Conservation (phyloP, 2,329 filamentous ascomycete species). For the Hortaea sp. region DNA sequence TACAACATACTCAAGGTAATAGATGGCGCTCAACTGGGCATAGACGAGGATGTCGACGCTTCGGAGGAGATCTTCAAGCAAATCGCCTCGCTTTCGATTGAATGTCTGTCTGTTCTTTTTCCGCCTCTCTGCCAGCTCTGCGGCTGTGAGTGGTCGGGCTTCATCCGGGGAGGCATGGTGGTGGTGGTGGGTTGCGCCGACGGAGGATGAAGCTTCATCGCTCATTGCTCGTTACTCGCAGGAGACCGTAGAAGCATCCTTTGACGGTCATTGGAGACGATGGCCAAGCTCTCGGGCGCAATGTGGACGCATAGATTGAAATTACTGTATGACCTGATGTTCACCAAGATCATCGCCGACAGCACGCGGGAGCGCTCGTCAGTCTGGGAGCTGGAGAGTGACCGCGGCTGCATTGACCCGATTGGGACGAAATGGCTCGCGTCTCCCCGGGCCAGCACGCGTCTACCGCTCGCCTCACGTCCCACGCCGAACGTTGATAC, state of each 20-base stretch:
- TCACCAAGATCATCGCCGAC: too few relatives aligned
- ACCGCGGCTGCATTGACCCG: too few relatives aligned
- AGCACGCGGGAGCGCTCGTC: too few relatives aligned
- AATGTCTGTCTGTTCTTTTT: slow-evolving; percentile 25
- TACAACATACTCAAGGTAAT: slow-evolving; percentile 50
- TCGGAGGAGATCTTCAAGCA: slow-evolving; percentile 47
- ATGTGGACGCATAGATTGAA: too few relatives aligned
- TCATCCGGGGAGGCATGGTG: neutral
- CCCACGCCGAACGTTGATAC: too few relatives aligned
- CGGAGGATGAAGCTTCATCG: slow-evolving; percentile 26
- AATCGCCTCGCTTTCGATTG: slow-evolving; percentile 32
- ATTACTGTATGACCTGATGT: too few relatives aligned
- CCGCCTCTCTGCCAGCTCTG: slow-evolving; percentile 14
- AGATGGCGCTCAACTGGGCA: slow-evolving; percentile 50
- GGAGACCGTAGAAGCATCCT: slow-evolving; percentile 6
- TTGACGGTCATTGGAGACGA: slow-evolving; percentile 6
- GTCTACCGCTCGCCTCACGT: too few relatives aligned
- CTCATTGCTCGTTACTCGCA: slow-evolving; percentile 24
- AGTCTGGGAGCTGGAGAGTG: too few relatives aligned
- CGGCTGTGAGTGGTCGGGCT: slow-evolving; percentile 2
- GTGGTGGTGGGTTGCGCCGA: slow-evolving; percentile 4
- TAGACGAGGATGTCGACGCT: slow-evolving; percentile 51
- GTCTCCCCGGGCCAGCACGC: too few relatives aligned
- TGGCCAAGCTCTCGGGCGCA: too few relatives aligned
- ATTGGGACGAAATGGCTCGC: too few relatives aligned